phyloP scores from a whole-genome alignment of 345 rosid species.

The Reutealis trisperma region DNA sequence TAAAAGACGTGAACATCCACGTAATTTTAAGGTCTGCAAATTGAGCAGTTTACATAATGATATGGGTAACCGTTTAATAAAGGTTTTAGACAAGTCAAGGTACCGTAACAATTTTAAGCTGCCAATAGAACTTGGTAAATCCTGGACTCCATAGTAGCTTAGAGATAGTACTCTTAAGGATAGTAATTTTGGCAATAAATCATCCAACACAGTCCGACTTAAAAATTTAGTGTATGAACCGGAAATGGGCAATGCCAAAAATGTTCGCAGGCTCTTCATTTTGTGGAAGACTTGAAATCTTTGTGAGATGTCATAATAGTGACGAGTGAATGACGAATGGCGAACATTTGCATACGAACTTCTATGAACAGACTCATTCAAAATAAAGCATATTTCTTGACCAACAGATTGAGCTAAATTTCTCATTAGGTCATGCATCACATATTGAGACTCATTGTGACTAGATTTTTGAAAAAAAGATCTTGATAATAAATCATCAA shows the following conservation, averaged over 20 bases:
- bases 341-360: neutral
- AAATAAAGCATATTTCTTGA: neutral
- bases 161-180: slow-evolving; percentile 9
- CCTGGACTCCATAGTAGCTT: neutral
- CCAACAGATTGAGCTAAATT: neutral
- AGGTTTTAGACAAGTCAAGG: slow-evolving; percentile 8
- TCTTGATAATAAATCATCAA: neutral
- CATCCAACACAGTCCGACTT: slow-evolving; percentile 2
- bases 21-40: slow-evolving; percentile 9
- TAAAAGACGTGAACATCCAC: neutral
- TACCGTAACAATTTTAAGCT: slow-evolving; percentile 10
- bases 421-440: neutral
- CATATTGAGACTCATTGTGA: neutral
- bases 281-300: slow-evolving; percentile 4
- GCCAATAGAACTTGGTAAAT: slow-evolving; percentile 9
- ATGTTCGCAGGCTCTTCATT: slow-evolving; percentile 12
- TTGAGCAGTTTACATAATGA: neutral
- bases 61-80: slow-evolving; percentile 6
- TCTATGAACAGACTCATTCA: neutral
- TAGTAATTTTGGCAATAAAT: slow-evolving; percentile 12
- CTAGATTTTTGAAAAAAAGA: slow-evolving; percentile 1
- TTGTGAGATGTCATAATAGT: neutral
- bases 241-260: neutral
- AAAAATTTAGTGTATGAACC: neutral
- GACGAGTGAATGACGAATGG: neutral